These are phyloP conservation scores for Pseudozyma thailandica DNA, from an alignment of 1,284 basidiomycete species.

Conservation along the genomic window DNA sequence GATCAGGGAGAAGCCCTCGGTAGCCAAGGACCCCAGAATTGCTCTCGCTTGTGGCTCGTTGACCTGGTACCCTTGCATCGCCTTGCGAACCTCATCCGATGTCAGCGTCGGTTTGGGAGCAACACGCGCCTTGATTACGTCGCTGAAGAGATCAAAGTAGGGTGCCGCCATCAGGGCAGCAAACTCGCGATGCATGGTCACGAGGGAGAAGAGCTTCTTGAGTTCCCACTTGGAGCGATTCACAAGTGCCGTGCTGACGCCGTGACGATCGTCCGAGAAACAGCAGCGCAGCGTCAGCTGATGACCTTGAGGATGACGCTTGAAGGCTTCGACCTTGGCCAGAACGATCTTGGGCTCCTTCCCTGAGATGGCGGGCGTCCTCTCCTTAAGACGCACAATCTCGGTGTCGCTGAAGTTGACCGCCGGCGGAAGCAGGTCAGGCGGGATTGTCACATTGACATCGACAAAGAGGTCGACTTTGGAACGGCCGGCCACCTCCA, in stretches of 20 bases:
- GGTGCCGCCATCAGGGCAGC: constrained; percentile 83
- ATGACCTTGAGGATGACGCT: constrained; percentile 71
- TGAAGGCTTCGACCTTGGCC: constrained; percentile 82
- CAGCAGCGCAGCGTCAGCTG: constrained; percentile 71
- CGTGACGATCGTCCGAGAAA: constrained; percentile 68
- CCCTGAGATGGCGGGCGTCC: constrained; percentile 80
- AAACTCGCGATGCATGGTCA: constrained; percentile 91
- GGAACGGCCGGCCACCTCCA: constrained; percentile 49
- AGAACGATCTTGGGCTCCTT: constrained; percentile 72
- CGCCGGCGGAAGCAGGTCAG: constrained; percentile 30
- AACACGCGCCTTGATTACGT: constrained; percentile 77
- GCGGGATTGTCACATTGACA: constrained; percentile 44
- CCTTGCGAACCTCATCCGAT: constrained; percentile 70
- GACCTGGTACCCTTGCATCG: constrained; percentile 79
- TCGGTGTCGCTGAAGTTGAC: constrained; percentile 59
- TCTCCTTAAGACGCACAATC: constrained; percentile 81
- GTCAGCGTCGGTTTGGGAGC: constrained; percentile 71
- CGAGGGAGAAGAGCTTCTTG: constrained; percentile 86
- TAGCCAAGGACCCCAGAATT: constrained; percentile 79
- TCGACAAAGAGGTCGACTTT: constrained; percentile 55
- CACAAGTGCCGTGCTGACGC: constrained; percentile 68
- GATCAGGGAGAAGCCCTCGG: constrained; percentile 87
- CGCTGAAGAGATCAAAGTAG: constrained; percentile 80
- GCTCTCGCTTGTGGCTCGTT: constrained; percentile 96
- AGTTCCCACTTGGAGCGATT: constrained; percentile 79